Evolutionary conservation across 345 rosid genomes (phyloP), one percentile per base, ranked within the genome.

Genomic region (Toxicodendron radicans): DNA sequence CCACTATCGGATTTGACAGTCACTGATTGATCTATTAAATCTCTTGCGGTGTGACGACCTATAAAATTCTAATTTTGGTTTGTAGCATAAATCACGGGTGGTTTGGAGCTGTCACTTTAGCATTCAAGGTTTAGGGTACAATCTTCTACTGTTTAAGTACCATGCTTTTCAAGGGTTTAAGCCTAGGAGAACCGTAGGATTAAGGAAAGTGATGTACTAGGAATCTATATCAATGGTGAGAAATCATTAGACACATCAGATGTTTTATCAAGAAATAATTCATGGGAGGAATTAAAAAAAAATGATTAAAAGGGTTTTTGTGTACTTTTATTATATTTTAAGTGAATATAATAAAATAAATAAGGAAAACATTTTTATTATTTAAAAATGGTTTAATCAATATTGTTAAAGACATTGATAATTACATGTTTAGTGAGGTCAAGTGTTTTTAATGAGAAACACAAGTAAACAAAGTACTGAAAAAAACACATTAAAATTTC

Each of bases 81-180:
- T 30, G 68, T 69, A 21, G 66, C 71, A 76, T 56, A 48, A 63
- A 59, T 71, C 73, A 67, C 53, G 54, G 72, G 58, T 71, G 46
- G n/a, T 46, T 67, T 17, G 45, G 41, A 5, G 70, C 70, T 75
- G 73, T 60, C 66, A 54, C 21, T 66, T 24, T 66, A 59, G 76
- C 76, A 70, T 21, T 2, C 32, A 1, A 17, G 73, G 58, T 2
- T 45, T 0, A 17, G 68, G 51, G 53, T 73, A 16, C 12, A 24
- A 56, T 74, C 59, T 7, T 45, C 66, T 24, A 33, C 63, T 35
- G 6, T 43, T 58, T 49, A 43, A 24, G 53, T 38, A 56, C 73
- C 11, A 41, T 16, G 23, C 21, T 7, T 32, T 3, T 12, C 9
- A 48, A 41, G 7, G 3, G 62, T 21, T 69, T 20, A 14, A 23